phyloP scores from a whole-genome alignment of 1,139 yeast species.

The Candida labiduridarum region DNA sequence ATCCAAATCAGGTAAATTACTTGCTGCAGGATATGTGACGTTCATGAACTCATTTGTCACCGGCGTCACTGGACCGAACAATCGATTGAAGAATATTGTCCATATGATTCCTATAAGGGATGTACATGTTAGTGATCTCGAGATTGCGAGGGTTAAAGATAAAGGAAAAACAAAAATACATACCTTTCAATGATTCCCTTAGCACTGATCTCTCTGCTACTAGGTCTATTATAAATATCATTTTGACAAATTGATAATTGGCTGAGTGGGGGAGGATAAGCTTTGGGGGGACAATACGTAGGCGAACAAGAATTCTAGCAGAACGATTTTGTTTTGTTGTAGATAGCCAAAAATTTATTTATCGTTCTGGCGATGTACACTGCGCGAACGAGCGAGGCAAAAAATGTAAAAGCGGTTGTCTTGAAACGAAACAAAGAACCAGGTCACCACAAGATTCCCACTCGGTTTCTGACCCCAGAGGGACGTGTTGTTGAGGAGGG shows the following conservation, averaged over 20 bases:
- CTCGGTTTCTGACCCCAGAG: not conserved
- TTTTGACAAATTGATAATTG: conserved; percentile 11
- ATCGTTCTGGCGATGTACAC: not conserved
- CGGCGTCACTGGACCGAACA: conserved; percentile 70
- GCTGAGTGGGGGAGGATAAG: no score
- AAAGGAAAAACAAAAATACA: conserved; percentile 18
- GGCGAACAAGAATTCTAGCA: not conserved
- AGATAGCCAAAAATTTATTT: not conserved
- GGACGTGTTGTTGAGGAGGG: no score
- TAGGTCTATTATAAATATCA: conserved; percentile 43
- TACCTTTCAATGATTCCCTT: conserved; percentile 49
- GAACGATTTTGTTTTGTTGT: not conserved
- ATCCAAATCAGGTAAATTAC: conserved; percentile 46
- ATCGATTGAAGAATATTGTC: conserved; percentile 68
- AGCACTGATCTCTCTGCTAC: conserved; percentile 47
- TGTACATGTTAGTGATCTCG: conserved; percentile 17
- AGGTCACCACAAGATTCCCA: not conserved
- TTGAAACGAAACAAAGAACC: not conserved
- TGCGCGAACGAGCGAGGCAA: not conserved
- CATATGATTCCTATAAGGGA: conserved; percentile 54
- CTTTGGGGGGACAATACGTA: no score
- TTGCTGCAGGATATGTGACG: conserved; percentile 49
- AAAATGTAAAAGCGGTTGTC: not conserved
- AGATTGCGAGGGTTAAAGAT: not conserved
- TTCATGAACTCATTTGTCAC: conserved; percentile 46